Percentiles rank a stretch among this genome's conserved stretches.
Conservation (phyloP, 1,284 basidiomycete genomes). For the Ganoderma leucocontextum region DNA sequence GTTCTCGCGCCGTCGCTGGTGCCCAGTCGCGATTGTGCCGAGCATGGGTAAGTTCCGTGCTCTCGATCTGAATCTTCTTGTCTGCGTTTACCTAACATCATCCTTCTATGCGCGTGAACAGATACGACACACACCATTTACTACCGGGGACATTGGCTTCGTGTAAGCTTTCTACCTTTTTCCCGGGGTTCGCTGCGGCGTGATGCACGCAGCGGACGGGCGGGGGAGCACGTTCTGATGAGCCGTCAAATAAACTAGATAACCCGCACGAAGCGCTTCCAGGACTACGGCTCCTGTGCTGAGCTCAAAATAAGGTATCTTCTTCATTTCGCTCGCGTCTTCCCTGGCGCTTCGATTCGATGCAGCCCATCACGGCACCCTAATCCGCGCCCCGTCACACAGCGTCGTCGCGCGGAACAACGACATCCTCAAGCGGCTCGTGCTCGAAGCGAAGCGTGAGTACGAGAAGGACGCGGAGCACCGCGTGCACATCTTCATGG, state of each 20-base stretch:
- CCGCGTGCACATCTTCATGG: slow-evolving; percentile 86
- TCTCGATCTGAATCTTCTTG: not conserved
- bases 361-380: slow-evolving; percentile 10
- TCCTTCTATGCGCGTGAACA: slow-evolving; percentile 38
- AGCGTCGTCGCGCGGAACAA: slow-evolving; percentile 88
- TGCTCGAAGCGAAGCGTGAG: slow-evolving; percentile 83
- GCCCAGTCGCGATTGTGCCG: slow-evolving; percentile 42
- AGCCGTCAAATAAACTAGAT: slow-evolving; percentile 56
- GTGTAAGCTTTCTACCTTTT: slow-evolving; percentile 51
- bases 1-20: not conserved
- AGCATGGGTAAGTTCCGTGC: slow-evolving; percentile 38
- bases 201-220: slow-evolving; percentile 22
- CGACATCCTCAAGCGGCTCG: slow-evolving; percentile 83
- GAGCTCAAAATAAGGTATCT: slow-evolving; percentile 81
- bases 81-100: slow-evolving; percentile 36
- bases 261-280: slow-evolving; percentile 76
- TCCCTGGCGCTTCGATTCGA: slow-evolving; percentile 22
- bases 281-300: slow-evolving; percentile 73
- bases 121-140: slow-evolving; percentile 88
- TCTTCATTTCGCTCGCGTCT: slow-evolving; percentile 8
- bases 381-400: slow-evolving; percentile 16
- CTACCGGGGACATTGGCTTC: slow-evolving; percentile 86
- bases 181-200: not conserved
- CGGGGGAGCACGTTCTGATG: slow-evolving; percentile 35
- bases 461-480: slow-evolving; percentile 90